Evolutionary conservation across 345 rosid genomes (phyloP).

Genomic region (Salix dunnii): DNA sequence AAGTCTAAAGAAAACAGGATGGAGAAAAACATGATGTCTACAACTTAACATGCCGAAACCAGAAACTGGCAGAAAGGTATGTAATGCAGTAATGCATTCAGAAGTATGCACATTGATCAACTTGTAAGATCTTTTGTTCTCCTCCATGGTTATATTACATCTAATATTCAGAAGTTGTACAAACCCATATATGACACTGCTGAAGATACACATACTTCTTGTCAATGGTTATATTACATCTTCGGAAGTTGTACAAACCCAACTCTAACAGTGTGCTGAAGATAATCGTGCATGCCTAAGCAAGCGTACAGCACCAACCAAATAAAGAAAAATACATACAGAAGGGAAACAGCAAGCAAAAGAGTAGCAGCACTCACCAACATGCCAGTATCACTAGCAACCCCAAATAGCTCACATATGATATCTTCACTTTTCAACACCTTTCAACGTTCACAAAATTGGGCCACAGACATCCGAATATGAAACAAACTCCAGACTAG

Average conservation of each 20-base stretch:
- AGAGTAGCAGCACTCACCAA: constrained; percentile 18
- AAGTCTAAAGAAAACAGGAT: too few relatives aligned
- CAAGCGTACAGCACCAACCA: constrained; percentile 15
- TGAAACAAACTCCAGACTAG: constrained; percentile 16
- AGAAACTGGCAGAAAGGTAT: neutral
- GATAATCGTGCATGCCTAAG: constrained; percentile 25
- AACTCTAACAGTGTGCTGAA: too few relatives aligned
- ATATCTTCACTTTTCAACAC: constrained; percentile 20
- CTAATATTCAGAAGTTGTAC: constrained; percentile 14
- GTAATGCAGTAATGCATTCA: neutral
- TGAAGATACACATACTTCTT: neutral
- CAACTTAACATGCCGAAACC: neutral
- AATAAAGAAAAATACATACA: constrained; percentile 44
- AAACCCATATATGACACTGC: constrained; percentile 16
- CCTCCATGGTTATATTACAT: constrained; percentile 30
- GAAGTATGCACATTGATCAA: neutral
- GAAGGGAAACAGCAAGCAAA: neutral
- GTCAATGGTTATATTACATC: too few relatives aligned
- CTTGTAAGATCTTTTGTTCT: constrained; percentile 14
- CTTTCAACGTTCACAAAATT: constrained; percentile 14
- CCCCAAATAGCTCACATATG: constrained; percentile 15
- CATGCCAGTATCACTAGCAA: constrained; percentile 18
- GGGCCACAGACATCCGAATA: constrained; percentile 13
- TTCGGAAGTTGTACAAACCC: too few relatives aligned
- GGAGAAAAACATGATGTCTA: too few relatives aligned